Base-by-base conservation (phyloP, 169 alveolate species). In the Sarcocystis neurona region DNA sequence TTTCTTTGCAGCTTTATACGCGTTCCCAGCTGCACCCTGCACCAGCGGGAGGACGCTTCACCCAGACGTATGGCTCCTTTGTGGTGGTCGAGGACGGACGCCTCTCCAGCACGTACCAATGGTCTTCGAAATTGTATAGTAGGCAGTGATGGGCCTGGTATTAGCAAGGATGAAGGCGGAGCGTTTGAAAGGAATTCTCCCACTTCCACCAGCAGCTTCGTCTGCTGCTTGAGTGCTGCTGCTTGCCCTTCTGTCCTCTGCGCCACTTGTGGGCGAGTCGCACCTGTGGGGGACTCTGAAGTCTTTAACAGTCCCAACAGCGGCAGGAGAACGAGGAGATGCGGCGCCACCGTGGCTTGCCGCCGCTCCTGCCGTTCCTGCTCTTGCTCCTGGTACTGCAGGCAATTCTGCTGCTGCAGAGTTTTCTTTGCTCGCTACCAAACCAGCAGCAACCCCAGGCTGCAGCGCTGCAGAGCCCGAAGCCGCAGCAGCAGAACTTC, bases 121-220 rank as follows among this genome's bases (percentile, higher is more conserved):
- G 27, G 94, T 92, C 48, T 79, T 79, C 66, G 84, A 90, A 46
- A 89, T 66, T 0, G 84, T 77, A 63, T 92, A 92, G 87, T 79
- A 92, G 48, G 60, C 78, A n/a, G 88, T 85, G 27, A 92, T 92
- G 27, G 91, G 92, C 27, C 94, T 92, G 15, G 90, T 78, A 18
- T 90, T 92, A n/a, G 93, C 90, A 10, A 92, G 58, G 48, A 92
- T 92, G 87, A 92, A 92, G 44, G 86, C 90, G 50, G 84, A 41
- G 30, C 79, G 79, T 84, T 79, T 43, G 74, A 66, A 32, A 15
- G 79, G 37, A 18, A 32, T 41, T 1, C 89, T 30, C 8, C 15
- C 50, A 5, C 80, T 68, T 80, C 88, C 88, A 30, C 87, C 87
- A 6, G 58, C 84, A 3, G 89, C 89, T 50, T 84, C 89, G 44